Base-by-base conservation (phyloP, 805 yeast species). In the Saturnispora halmiae region DNA sequence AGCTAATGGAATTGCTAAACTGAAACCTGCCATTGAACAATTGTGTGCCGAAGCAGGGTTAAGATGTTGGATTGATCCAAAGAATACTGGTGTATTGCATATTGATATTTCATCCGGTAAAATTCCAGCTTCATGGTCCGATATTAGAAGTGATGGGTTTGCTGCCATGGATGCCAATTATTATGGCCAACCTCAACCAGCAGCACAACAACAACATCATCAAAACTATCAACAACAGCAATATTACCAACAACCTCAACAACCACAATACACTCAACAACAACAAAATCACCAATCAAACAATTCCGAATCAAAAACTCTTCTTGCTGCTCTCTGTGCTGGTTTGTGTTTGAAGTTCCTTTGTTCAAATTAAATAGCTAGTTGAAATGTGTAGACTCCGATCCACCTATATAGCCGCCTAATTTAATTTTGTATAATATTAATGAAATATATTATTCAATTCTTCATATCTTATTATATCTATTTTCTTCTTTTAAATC, bases 11-110 rank as follows among this genome's bases (percentile, higher is more conserved):
- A 73, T 85, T 39, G 88, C 95, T 31, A 88, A 87, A 59, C 62
- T 90, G 51, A 83, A 81, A 59, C 96, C 96, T 2, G 96, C 96
- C 0, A 76, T 87, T 15, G 92, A 85, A 54, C 71, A 75, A 37
- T 61, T 85, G 54, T 86, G 96, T 60, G 55, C 63, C 26, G 82
- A 84, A 50, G 74, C 80, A 32, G 64, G 74, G 20, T 69, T 88
- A 48, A 70, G 61, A 22, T 74, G 73, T 47, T 67, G 74, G 50
- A 67, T 82, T 27, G 90, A 87, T 51, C 66, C 68, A 2, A 72
- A 80, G 40, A 90, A 90, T 58, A 47, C 82, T 2, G 97, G 97
- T 25, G 95, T 88, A 3, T 57, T 88, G 45, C 67, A 82, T 9
- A 75, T 88, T 41, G 81, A 81, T 49, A 68, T 85, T 41, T 50